Percentiles rank a stretch among this genome's conserved stretches.
Conservation (phyloP, 2,329 filamentous ascomycete genomes). For the Huntiella moniliformis region DNA sequence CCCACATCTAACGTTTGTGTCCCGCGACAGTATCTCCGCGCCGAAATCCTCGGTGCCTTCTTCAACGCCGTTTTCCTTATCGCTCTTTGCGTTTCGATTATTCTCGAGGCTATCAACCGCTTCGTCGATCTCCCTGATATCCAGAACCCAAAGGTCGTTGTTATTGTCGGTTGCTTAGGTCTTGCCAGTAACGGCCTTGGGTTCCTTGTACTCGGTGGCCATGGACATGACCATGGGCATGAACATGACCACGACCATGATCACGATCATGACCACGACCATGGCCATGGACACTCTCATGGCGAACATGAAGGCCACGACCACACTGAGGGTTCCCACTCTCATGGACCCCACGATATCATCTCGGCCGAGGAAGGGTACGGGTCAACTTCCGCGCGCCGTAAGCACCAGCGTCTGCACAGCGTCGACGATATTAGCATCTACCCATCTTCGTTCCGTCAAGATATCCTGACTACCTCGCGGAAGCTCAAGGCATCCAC, state of each 20-base stretch:
- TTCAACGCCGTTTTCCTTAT: slow-evolving; percentile 97
- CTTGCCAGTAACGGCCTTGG: slow-evolving; percentile 77
- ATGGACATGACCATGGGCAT: slow-evolving; percentile 66
- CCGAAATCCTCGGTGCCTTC: slow-evolving; percentile 87
- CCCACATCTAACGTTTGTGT: background rate
- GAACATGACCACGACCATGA: slow-evolving; percentile 35
- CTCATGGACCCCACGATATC: slow-evolving; percentile 13
- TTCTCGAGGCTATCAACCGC: slow-evolving; percentile 83
- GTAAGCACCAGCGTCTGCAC: slow-evolving; percentile 30
- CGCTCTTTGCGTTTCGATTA: slow-evolving; percentile 86
- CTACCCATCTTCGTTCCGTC: slow-evolving; percentile 75
- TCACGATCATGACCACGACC: slow-evolving; percentile 25
- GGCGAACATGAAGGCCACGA: slow-evolving; percentile 26
- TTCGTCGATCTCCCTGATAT: slow-evolving; percentile 85
- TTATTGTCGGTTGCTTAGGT: slow-evolving; percentile 74
- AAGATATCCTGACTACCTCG: slow-evolving; percentile 72
- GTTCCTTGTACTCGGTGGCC: slow-evolving; percentile 79
- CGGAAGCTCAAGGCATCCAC: slow-evolving; percentile 25
- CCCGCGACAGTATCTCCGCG: slow-evolving; percentile 63
- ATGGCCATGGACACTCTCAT: slow-evolving; percentile 19
- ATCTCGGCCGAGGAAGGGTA: slow-evolving; percentile 29
- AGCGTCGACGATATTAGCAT: slow-evolving; percentile 61
- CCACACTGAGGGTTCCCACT: slow-evolving; percentile 25
- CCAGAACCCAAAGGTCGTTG: slow-evolving; percentile 64
- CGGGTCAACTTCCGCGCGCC: slow-evolving; percentile 18